Percentiles rank a stretch among this genome's conserved stretches.
Evolutionary conservation across 108 stramenopile species (phyloP).

Genomic region (Conticribra weissflogii): DNA sequence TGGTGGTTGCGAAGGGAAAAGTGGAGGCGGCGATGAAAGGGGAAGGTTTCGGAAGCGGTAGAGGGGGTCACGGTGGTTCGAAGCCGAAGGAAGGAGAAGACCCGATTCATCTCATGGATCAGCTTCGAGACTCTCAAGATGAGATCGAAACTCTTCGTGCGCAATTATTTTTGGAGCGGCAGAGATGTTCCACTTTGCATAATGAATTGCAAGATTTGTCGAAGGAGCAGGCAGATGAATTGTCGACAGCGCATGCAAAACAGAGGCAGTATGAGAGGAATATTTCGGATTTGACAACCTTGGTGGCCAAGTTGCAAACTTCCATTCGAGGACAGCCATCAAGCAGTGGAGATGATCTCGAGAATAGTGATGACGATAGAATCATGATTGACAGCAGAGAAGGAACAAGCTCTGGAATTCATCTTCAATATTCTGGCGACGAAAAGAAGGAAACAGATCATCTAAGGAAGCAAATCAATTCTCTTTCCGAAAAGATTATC

Average conservation of each 20-base stretch:
- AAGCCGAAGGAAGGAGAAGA: conserved; percentile 55
- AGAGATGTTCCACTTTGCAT: conserved; percentile 61
- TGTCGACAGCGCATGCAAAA: conserved; percentile 51
- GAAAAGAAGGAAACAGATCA: conserved; percentile 53
- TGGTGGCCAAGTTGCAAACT: conserved; percentile 55
- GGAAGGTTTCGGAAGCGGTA: neutral
- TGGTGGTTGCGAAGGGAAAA: conserved; percentile 55
- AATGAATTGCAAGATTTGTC: conserved; percentile 66
- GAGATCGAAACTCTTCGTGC: conserved; percentile 62
- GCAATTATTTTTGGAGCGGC: conserved; percentile 62
- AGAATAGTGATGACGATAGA: conserved; percentile 4
- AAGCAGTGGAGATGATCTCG: conserved; percentile 9
- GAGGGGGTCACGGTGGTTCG: neutral
- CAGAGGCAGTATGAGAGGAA: conserved; percentile 69
- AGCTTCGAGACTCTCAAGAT: conserved; percentile 56
- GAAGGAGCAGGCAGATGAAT: conserved; percentile 75
- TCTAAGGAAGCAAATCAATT: conserved; percentile 55
- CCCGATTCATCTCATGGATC: conserved; percentile 51
- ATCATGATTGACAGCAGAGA: neutral
- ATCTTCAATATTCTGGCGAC: conserved; percentile 44
- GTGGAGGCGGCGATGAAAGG: conserved; percentile 35
- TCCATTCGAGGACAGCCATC: conserved; percentile 32
- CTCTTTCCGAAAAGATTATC: conserved; percentile 75
- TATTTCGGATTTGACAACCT: conserved; percentile 64
- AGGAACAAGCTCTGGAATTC: neutral